These are phyloP conservation scores for Papiliotrema laurentii DNA, from an alignment of 1,284 basidiomycete genomes.

Conservation along the genomic window DNA sequence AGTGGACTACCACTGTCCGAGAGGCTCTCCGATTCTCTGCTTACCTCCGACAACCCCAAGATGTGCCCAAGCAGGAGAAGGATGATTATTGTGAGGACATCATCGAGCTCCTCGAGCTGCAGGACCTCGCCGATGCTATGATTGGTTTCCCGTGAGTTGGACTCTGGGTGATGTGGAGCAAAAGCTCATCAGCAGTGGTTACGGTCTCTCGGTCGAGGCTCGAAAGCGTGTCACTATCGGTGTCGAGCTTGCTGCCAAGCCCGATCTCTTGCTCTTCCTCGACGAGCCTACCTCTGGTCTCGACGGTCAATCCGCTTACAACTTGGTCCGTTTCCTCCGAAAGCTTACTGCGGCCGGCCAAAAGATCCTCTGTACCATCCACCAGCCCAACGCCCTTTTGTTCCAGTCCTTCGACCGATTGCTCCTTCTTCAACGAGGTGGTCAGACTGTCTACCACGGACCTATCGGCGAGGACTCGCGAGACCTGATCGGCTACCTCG, in stretches of 20 bases:
- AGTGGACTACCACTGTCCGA: slow-evolving; percentile 66
- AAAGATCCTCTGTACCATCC: slow-evolving; percentile 49
- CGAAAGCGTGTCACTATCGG: slow-evolving; percentile 59
- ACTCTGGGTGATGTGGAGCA: slow-evolving; percentile 27
- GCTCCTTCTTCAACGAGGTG: slow-evolving; percentile 50
- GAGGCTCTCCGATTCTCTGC: slow-evolving; percentile 59
- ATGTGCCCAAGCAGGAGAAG: slow-evolving; percentile 53
- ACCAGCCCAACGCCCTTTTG: slow-evolving; percentile 52
- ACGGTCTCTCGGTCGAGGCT: slow-evolving; percentile 54
- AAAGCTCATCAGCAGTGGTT: slow-evolving; percentile 49
- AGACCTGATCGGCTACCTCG: slow-evolving; percentile 55
- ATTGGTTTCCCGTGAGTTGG: slow-evolving; percentile 41
- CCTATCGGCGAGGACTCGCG: slow-evolving; percentile 54
- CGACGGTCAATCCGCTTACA: slow-evolving; percentile 57
- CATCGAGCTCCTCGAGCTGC: slow-evolving; percentile 53
- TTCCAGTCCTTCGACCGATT: slow-evolving; percentile 57
- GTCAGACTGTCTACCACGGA: slow-evolving; percentile 51
- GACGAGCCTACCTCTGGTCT: slow-evolving; percentile 57
- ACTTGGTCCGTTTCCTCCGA: slow-evolving; percentile 50
- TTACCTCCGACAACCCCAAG: slow-evolving; percentile 55
- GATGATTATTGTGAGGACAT: slow-evolving; percentile 55
- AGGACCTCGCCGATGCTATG: slow-evolving; percentile 53
- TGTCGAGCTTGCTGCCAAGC: slow-evolving; percentile 59
- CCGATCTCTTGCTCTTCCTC: slow-evolving; percentile 55
- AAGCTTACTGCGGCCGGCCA: slow-evolving; percentile 67